These are phyloP conservation scores for Trichoderma asperellum DNA, from an alignment of 2,329 filamentous ascomycete species.

Conservation along the genomic window DNA sequence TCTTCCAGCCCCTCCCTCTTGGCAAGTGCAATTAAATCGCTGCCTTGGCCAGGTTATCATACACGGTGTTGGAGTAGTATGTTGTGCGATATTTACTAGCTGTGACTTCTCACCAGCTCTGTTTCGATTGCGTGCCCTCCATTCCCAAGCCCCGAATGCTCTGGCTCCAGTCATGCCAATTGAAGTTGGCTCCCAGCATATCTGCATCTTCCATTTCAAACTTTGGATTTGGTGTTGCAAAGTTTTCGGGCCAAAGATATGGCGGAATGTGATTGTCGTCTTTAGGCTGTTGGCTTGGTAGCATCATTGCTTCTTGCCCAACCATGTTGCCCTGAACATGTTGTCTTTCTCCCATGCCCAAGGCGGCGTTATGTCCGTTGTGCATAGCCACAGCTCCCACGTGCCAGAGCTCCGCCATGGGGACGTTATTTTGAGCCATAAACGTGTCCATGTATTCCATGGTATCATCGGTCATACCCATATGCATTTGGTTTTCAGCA, in stretches of 20 bases:
- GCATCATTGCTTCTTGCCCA: conserved; percentile 32
- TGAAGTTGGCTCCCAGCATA: conserved; percentile 49
- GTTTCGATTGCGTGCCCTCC: conserved; percentile 35
- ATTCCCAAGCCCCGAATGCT: conserved; percentile 47
- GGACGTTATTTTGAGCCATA: conserved; percentile 45
- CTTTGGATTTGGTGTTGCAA: conserved; percentile 38
- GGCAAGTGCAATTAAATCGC: not conserved
- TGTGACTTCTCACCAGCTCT: conserved; percentile 33
- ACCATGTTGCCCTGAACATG: conserved; percentile 13
- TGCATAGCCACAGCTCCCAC: conserved; percentile 29
- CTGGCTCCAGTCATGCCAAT: conserved; percentile 56
- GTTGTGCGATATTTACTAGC: not conserved
- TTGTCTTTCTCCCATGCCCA: conserved; percentile 1
- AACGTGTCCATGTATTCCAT: conserved; percentile 45
- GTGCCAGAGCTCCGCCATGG: conserved; percentile 43
- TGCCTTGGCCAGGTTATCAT: not conserved
- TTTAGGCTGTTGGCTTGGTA: conserved; percentile 36
- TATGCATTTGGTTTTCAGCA: conserved; percentile 28
- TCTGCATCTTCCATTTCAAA: conserved; percentile 43
- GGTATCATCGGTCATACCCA: conserved; percentile 38
- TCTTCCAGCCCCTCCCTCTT: not conserved
- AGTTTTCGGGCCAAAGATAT: conserved; percentile 48
- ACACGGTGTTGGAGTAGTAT: not conserved
- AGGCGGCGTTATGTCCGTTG: conserved; percentile 1
- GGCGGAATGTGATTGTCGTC: conserved; percentile 45